phyloP scores from a whole-genome alignment of 192 early-diverging fungal species.

The Gonapodya prolifera region DNA sequence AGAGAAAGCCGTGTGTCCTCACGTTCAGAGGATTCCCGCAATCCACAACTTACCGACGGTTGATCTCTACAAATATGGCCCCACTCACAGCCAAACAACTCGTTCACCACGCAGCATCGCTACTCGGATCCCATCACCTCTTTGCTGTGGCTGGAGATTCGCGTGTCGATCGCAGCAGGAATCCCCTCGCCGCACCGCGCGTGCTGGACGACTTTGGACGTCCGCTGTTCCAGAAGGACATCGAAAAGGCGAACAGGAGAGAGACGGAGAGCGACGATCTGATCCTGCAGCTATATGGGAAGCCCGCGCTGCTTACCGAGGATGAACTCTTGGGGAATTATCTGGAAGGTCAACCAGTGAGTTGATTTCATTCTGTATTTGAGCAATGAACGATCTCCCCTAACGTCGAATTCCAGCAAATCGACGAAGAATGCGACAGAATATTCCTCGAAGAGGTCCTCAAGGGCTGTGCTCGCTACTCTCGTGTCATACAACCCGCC shows the following conservation, averaged over 20 bases:
- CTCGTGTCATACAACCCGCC: background rate
- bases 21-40: no score
- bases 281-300: background rate
- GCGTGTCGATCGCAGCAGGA: background rate
- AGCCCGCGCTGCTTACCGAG: background rate
- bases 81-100: background rate
- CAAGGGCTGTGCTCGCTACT: background rate
- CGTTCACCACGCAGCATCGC: background rate
- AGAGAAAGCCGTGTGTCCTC: no score
- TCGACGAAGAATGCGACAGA: background rate
- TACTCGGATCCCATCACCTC: background rate
- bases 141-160: background rate
- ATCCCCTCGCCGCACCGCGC: background rate
- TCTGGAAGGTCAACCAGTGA: background rate
- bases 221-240: background rate
- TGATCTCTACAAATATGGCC: no score
- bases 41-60: no score
- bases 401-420: no score
- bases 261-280: no score
- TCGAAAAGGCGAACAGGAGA: no score
- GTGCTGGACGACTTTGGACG: background rate
- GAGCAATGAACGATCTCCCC: no score
- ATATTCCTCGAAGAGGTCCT: background rate
- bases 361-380: background rate
- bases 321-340: no score